These are phyloP conservation scores for Candida sithepensis DNA, from an alignment of 805 yeast genomes.

Conservation along the genomic window DNA sequence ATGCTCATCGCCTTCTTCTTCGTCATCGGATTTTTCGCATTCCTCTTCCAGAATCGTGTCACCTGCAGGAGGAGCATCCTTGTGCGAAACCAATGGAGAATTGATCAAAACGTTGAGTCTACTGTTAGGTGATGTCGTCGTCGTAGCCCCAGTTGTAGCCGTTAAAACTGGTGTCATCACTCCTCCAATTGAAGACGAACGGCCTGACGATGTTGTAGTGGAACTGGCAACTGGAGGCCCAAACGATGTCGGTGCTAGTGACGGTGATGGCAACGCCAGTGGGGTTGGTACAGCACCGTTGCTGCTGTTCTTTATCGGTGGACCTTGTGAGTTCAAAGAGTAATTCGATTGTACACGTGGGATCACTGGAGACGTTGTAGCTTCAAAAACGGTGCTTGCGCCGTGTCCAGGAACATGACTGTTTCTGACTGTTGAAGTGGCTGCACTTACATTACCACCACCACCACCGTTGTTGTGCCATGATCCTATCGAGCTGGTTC, in stretches of 20 bases:
- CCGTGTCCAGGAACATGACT: not conserved
- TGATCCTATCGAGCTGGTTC: conserved; percentile 18
- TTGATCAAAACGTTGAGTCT: not conserved
- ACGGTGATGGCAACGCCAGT: not conserved
- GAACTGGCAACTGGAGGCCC: not conserved
- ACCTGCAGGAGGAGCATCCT: not conserved
- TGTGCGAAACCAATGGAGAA: not conserved
- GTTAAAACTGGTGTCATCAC: not conserved
- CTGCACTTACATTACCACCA: no score
- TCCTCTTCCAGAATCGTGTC: conserved; percentile 18
- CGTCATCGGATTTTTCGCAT: conserved; percentile 8
- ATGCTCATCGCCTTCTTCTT: conserved; percentile 8
- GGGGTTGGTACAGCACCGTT: not conserved
- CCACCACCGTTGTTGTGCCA: not conserved
- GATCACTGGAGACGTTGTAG: not conserved
- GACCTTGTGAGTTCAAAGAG: not conserved
- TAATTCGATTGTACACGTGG: not conserved
- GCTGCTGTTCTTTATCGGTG: not conserved
- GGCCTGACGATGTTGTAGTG: not conserved
- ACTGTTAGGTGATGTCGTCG: no score
- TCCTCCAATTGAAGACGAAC: not conserved
- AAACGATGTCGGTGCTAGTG: not conserved
- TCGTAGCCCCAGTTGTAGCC: not conserved
- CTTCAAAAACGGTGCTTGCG: not conserved
- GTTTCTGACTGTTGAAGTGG: conserved; percentile 2